Conservation (phyloP, 192 early-diverging fungal species). For the Haplosporangium gracile region DNA sequence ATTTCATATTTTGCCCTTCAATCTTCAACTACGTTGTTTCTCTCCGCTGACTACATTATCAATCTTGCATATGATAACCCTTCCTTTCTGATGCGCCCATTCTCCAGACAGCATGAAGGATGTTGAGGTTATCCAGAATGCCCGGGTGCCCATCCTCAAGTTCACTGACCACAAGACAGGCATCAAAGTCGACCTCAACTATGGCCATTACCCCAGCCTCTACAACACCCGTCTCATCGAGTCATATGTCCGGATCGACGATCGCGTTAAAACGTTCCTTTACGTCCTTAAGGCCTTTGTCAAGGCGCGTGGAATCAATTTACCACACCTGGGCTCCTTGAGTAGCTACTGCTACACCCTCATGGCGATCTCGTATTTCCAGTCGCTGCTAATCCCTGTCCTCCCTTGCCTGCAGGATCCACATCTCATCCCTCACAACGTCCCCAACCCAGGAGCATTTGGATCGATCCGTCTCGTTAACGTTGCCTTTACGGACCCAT, state of each 20-base stretch:
- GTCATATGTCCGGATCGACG: conserved; percentile 49
- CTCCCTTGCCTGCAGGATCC: conserved; percentile 46
- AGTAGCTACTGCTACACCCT: conserved; percentile 51
- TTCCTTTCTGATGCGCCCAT: neutral
- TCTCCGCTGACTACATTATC: neutral
- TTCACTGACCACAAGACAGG: conserved; percentile 51
- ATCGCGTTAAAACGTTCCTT: conserved; percentile 41
- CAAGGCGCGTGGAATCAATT: conserved; percentile 51
- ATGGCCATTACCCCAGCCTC: conserved; percentile 45
- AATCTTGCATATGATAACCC: neutral
- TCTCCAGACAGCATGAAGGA: conserved; percentile 54
- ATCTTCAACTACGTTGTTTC: neutral
- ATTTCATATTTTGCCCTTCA: neutral
- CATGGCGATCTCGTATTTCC: conserved; percentile 55
- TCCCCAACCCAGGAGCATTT: conserved; percentile 37
- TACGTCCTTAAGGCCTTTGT: conserved; percentile 51
- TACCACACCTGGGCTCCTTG: conserved; percentile 26
- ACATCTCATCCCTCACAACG: conserved; percentile 52
- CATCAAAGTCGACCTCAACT: conserved; percentile 50
- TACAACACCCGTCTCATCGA: conserved; percentile 52
- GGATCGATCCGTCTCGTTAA: conserved; percentile 34
- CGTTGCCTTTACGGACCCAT: conserved; percentile 51
- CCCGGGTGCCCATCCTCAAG: conserved; percentile 46
- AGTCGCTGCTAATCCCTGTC: conserved; percentile 34
- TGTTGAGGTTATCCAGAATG: conserved; percentile 40